phyloP scores from a whole-genome alignment of 768 basidiomycete species.

The Rhizopogon sp. region DNA sequence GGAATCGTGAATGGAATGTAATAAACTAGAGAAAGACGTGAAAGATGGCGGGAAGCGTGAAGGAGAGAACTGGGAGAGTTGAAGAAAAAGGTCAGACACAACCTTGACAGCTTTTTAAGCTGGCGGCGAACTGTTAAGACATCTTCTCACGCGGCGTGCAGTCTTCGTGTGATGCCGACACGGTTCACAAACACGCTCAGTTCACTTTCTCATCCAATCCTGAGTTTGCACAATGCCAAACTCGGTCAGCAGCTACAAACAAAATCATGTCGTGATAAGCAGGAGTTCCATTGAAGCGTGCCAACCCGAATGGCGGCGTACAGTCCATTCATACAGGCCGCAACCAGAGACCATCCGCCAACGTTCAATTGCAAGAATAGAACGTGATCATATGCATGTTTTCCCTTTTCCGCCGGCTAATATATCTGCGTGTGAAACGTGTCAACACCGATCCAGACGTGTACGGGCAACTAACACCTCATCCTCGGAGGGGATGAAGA shows the following conservation, averaged over 20 bases:
- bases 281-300: not conserved
- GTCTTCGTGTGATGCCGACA: slow-evolving; percentile 14
- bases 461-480: not conserved
- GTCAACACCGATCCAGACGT: not conserved
- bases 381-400: not conserved
- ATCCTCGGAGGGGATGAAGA: not conserved
- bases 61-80: slow-evolving; percentile 14
- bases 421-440: slow-evolving; percentile 27
- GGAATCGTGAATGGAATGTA: slow-evolving; percentile 12
- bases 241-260: slow-evolving; percentile 6
- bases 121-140: not conserved
- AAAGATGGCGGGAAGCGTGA: slow-evolving; percentile 11
- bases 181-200: slow-evolving; percentile 6
- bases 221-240: not conserved
- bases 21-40: not conserved
- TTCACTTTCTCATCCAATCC: slow-evolving; percentile 10
- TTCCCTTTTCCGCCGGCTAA: slow-evolving; percentile 10
- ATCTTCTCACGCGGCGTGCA: slow-evolving; percentile 16
- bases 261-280: not conserved
- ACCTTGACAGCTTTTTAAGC: slow-evolving; percentile 13
- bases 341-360: not conserved
- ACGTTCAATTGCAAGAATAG: slow-evolving; percentile 1
- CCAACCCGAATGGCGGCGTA: not conserved
- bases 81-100: not conserved
- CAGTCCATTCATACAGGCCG: not conserved